Conservation (phyloP, 495 filamentous ascomycete genomes). For the Neurospora sp. region DNA sequence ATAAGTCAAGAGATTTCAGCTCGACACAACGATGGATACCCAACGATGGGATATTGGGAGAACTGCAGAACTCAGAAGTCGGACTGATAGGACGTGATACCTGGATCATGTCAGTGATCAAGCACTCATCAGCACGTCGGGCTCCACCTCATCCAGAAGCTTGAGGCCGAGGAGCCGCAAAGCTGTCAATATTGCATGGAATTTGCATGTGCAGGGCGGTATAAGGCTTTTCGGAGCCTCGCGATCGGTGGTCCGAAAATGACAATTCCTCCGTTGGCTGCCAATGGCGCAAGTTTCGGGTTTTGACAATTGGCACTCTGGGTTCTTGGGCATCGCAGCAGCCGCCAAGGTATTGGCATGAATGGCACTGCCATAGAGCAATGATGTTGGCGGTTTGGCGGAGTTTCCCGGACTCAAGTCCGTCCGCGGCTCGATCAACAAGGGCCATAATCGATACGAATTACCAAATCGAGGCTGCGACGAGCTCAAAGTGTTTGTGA, state of each 20-base stretch:
- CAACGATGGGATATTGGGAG: background rate
- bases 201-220: background rate
- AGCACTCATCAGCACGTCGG: background rate
- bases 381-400: background rate
- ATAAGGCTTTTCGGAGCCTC: background rate
- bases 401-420: background rate
- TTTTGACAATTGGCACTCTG: background rate
- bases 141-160: background rate
- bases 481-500: background rate
- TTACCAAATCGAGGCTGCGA: background rate
- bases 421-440: background rate
- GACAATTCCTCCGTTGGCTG: background rate
- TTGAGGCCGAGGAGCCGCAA: background rate
- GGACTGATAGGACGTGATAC: background rate
- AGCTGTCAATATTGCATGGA: background rate
- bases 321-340: background rate
- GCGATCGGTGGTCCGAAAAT: background rate
- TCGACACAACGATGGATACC: background rate
- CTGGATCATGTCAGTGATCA: background rate
- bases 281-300: background rate
- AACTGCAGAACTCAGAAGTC: background rate
- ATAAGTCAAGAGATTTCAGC: background rate
- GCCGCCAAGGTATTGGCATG: background rate
- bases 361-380: background rate
- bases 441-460: background rate